Evolutionary conservation across 129 eudicot genomes (phyloP).

Genomic region (Flaveria trinervia): DNA sequence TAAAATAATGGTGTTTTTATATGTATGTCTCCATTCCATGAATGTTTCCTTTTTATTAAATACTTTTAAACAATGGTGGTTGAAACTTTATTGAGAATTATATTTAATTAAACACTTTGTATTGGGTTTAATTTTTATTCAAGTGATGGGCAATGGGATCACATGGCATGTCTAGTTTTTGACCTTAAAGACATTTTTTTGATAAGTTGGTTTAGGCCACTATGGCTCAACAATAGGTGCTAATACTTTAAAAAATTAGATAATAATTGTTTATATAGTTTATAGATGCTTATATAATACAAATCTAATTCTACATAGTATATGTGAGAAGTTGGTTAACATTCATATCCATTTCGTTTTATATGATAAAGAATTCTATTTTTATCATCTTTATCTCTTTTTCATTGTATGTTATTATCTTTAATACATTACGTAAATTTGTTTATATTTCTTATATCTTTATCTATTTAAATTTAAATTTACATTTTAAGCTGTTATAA

Average conservation of each 20-base stretch:
- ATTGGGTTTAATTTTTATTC: slow-evolving; percentile 31
- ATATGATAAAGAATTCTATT: no score
- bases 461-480: no score
- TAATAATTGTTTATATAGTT: slow-evolving; percentile 6
- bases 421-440: no score
- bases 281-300: not conserved
- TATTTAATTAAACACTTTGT: slow-evolving; percentile 27
- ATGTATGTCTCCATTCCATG: slow-evolving; percentile 36
- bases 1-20: slow-evolving; percentile 14
- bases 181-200: slow-evolving; percentile 31
- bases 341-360: no score
- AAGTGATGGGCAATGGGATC: slow-evolving; percentile 34
- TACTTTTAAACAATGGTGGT: slow-evolving; percentile 19
- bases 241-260: slow-evolving; percentile 6
- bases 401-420: no score
- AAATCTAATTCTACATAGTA: no score
- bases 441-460: no score
- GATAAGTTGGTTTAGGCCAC: slow-evolving; percentile 31
- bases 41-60: slow-evolving; percentile 23
- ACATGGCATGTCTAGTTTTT: slow-evolving; percentile 44
- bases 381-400: no score
- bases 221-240: slow-evolving; percentile 30
- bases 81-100: slow-evolving; percentile 21
- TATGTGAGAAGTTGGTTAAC: no score
- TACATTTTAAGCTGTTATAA: no score